Conservation (phyloP, 768 basidiomycete species). For the Boletus sp. region DNA sequence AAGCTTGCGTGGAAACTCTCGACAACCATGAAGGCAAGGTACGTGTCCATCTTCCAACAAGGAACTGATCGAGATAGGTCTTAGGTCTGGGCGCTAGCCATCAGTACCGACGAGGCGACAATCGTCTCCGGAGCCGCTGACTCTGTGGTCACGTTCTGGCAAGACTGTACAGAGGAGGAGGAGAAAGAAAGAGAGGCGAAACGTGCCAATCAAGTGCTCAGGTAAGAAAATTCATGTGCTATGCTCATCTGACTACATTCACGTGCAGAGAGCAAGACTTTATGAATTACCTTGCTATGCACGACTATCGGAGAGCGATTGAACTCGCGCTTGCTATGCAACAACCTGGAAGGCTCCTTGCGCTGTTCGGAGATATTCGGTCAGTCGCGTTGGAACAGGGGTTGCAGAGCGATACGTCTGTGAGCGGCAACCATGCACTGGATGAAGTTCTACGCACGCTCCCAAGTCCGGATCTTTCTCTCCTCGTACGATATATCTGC, state of each 20-base stretch:
- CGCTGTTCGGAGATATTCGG: constrained; percentile 70
- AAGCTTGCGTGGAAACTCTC: constrained; percentile 83
- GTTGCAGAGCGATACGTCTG: constrained; percentile 25
- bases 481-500: constrained; percentile 76
- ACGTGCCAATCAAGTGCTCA: constrained; percentile 71
- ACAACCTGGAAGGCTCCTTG: constrained; percentile 84
- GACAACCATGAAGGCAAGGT: constrained; percentile 99
- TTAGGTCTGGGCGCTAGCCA: constrained; percentile 94
- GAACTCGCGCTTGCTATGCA: constrained; percentile 89
- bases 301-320: constrained; percentile 90
- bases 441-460: constrained; percentile 82
- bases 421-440: constrained; percentile 71
- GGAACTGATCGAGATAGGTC: neutral
- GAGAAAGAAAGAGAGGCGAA: constrained; percentile 72
- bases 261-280: constrained; percentile 93
- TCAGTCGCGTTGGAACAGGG: constrained; percentile 25
- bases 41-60: constrained; percentile 18
- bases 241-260: constrained; percentile 9
- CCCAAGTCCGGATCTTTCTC: constrained; percentile 68
- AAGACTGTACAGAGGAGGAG: constrained; percentile 87
- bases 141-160: constrained; percentile 94
- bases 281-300: constrained; percentile 80
- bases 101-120: constrained; percentile 76
- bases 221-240: constrained; percentile 50
- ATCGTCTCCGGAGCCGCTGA: constrained; percentile 96